phyloP scores from a whole-genome alignment of 345 rosid species.

The Psidium friedrichsthalianum region DNA sequence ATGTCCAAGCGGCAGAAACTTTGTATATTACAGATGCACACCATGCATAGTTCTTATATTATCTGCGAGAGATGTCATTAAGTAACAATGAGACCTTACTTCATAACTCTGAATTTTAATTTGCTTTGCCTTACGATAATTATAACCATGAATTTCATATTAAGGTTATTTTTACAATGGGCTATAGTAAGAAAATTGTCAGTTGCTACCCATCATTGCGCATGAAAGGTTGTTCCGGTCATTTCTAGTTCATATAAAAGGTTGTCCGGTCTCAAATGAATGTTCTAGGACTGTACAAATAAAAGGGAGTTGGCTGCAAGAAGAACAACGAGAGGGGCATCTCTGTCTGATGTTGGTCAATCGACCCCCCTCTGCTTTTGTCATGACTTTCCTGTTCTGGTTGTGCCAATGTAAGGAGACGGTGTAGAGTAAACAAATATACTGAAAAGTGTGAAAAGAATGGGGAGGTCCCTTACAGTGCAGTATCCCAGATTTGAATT shows the following conservation, averaged over 20 bases:
- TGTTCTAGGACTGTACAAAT: neutral
- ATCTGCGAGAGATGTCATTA: neutral
- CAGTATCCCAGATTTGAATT: slow-evolving; percentile 49
- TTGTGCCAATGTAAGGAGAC: no score
- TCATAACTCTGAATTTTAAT: neutral
- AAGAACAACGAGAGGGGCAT: no score
- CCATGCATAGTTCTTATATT: neutral
- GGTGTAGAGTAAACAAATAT: no score
- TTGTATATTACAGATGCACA: neutral
- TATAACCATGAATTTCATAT: neutral
- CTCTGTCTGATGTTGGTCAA: no score
- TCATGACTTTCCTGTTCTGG: no score
- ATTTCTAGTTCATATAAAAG: neutral
- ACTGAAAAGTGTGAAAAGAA: neutral
- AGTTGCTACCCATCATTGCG: neutral
- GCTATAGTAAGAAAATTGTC: neutral
- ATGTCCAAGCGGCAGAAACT: neutral
- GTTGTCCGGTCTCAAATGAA: neutral
- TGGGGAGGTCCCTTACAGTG: slow-evolving; percentile 31
- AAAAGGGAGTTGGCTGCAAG: no score
- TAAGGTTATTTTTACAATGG: neutral
- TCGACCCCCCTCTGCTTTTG: no score
- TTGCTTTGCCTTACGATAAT: neutral
- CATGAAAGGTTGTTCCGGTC: neutral
- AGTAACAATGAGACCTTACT: neutral